Percentiles rank a stretch among this genome's conserved stretches.
phyloP scores from a whole-genome alignment of 1,139 yeast species.

The Suhomyces terraborum region DNA sequence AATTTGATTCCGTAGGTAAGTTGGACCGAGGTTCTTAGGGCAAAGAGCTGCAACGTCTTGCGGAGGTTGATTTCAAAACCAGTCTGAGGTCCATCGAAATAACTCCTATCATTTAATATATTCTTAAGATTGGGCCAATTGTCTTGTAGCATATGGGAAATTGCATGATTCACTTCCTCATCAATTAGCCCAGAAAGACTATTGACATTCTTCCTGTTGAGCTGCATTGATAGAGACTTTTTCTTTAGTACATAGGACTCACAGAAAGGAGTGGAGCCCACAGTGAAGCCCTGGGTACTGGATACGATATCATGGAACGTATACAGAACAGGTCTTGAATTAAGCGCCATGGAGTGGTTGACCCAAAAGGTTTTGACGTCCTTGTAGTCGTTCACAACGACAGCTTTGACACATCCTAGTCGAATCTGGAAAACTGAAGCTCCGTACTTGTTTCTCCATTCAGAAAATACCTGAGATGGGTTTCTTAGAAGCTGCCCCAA shows the following conservation, averaged over 20 bases:
- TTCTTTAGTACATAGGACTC: slow-evolving; percentile 53
- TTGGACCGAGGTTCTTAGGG: slow-evolving; percentile 56
- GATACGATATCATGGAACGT: slow-evolving; percentile 73
- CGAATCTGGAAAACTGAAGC: slow-evolving; percentile 59
- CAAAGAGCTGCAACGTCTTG: slow-evolving; percentile 51
- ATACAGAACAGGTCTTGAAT: slow-evolving; percentile 66
- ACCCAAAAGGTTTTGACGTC: slow-evolving; percentile 59
- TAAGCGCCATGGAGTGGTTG: slow-evolving; percentile 52
- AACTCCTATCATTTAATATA: slow-evolving; percentile 1
- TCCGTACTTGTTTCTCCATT: slow-evolving; percentile 50
- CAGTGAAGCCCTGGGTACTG: slow-evolving; percentile 62
- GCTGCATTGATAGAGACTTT: slow-evolving; percentile 52
- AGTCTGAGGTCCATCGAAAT: background rate
- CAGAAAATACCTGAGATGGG: slow-evolving; percentile 52
- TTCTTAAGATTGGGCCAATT: slow-evolving; percentile 14
- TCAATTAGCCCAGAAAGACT: slow-evolving; percentile 44
- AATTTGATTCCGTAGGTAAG: slow-evolving; percentile 63
- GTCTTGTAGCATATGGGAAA: slow-evolving; percentile 29
- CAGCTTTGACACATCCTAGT: slow-evolving; percentile 56
- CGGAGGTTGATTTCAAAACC: slow-evolving; percentile 43
- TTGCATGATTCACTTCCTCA: slow-evolving; percentile 37
- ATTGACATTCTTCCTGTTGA: slow-evolving; percentile 43
- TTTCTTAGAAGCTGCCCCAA: slow-evolving; percentile 48
- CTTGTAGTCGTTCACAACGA: slow-evolving; percentile 65
- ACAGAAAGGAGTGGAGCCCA: slow-evolving; percentile 77